Evolutionary conservation across 2,329 filamentous ascomycete genomes (phyloP).

Genomic region (Aspergillus intermedius): DNA sequence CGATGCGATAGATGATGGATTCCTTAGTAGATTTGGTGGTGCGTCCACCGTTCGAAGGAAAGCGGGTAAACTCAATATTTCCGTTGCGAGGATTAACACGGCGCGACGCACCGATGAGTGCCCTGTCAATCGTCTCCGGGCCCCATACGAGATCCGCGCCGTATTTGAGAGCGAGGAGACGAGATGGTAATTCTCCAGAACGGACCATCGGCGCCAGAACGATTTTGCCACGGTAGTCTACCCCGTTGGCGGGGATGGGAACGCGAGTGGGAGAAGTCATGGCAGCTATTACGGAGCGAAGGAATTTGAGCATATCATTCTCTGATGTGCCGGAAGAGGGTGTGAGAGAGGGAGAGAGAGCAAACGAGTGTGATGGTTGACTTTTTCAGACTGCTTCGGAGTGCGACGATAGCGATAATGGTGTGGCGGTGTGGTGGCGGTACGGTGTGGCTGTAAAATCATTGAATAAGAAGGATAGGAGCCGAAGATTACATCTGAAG

Average conservation of each 20-base stretch:
- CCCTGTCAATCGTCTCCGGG: conserved; percentile 87
- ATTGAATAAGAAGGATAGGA: too few species aligned
- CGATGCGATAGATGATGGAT: conserved; percentile 75
- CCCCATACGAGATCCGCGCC: conserved; percentile 97
- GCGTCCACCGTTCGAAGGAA: too few species aligned
- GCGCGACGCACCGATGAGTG: conserved; percentile 80
- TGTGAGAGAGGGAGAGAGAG: neutral
- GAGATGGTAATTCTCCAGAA: conserved; percentile 85
- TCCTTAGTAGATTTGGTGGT: conserved; percentile 35
- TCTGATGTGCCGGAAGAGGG: neutral
- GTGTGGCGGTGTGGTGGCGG: too few species aligned
- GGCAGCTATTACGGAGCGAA: conserved; percentile 52
- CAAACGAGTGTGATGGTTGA: neutral
- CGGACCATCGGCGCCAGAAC: conserved; percentile 97
- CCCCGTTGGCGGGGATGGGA: conserved; percentile 77
- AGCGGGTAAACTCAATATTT: conserved; percentile 77
- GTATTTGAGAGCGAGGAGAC: conserved; percentile 83
- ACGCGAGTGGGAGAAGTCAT: conserved; percentile 52
- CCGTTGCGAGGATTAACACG: conserved; percentile 67
- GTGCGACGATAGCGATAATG: too few species aligned
- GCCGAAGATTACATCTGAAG: too few species aligned
- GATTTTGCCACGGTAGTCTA: conserved; percentile 88
- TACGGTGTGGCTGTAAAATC: too few species aligned
- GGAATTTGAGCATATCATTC: conserved; percentile 34
- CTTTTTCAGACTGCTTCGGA: conserved; percentile 1